Evolutionary conservation across 2,329 filamentous ascomycete species (phyloP).

Genomic region (Fusarium sterilihyphosum): DNA sequence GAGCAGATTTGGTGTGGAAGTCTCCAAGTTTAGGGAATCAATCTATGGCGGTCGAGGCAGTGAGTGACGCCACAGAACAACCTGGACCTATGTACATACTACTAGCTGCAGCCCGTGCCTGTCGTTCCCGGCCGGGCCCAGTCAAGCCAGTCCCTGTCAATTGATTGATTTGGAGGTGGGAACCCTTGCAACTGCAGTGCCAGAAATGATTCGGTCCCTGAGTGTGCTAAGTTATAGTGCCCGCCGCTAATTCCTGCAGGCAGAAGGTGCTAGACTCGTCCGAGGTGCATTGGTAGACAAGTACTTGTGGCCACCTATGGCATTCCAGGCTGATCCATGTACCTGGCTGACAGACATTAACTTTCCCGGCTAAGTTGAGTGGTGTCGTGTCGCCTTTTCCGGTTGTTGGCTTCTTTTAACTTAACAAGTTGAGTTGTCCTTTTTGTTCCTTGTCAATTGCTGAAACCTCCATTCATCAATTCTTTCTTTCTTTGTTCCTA

Average conservation of each 20-base stretch:
- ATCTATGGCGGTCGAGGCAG: background rate
- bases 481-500: background rate
- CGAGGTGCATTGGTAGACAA: constrained; percentile 6
- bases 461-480: background rate
- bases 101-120: background rate
- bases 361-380: constrained; percentile 19
- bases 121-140: background rate
- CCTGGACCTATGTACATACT: background rate
- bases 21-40: background rate
- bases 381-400: constrained; percentile 15
- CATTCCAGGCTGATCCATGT: background rate
- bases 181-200: background rate
- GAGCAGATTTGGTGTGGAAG: background rate
- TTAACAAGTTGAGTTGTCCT: constrained; percentile 37
- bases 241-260: constrained; percentile 34
- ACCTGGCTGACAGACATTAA: constrained; percentile 33
- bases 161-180: background rate
- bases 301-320: constrained; percentile 30
- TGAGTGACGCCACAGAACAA: constrained; percentile 28
- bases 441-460: constrained; percentile 8
- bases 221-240: constrained; percentile 28
- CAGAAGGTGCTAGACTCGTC: background rate
- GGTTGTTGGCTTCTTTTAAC: constrained; percentile 31
- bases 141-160: background rate
- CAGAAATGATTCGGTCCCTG: constrained; percentile 12